Conservation (phyloP, 2,329 filamentous ascomycete genomes). For the Basipetospora chlamydospora region DNA sequence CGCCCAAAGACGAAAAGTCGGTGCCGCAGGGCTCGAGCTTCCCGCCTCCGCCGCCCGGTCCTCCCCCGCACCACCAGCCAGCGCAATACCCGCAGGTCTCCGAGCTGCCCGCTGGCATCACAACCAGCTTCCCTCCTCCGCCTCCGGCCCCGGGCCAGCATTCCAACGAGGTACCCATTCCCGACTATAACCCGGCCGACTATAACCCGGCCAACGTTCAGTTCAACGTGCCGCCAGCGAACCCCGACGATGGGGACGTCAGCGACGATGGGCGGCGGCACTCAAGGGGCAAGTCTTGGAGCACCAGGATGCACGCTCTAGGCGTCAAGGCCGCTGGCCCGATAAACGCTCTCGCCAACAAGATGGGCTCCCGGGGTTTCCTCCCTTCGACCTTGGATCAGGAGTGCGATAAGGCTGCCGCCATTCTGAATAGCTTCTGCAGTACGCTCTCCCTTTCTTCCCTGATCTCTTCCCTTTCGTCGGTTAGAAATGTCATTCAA, state of each 20-base stretch:
- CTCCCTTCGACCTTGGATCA: constrained; percentile 76
- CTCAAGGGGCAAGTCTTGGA: constrained; percentile 5
- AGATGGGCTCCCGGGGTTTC: constrained; percentile 70
- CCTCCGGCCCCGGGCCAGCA: constrained; percentile 6
- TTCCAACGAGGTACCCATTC: constrained; percentile 1
- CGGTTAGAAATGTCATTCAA: background rate
- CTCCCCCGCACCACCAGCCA: background rate
- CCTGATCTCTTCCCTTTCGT: background rate
- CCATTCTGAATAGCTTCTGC: constrained; percentile 75
- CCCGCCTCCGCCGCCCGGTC: constrained; percentile 8
- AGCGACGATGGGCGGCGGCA: constrained; percentile 1
- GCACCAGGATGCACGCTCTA: constrained; percentile 8
- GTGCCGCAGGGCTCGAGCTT: no score
- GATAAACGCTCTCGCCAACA: constrained; percentile 70
- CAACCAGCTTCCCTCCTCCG: constrained; percentile 8
- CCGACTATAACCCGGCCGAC: constrained; percentile 8
- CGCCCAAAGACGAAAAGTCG: no score
- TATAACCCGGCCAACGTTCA: constrained; percentile 4
- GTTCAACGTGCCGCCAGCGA: constrained; percentile 1
- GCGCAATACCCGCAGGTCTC: background rate
- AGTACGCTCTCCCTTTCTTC: constrained; percentile 35
- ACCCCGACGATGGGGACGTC: constrained; percentile 2
- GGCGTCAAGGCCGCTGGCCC: constrained; percentile 26
- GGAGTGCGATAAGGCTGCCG: constrained; percentile 80
- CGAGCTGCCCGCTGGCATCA: constrained; percentile 8